Conservation (phyloP, 768 basidiomycete species). For the Collybiopsis luxurians region DNA sequence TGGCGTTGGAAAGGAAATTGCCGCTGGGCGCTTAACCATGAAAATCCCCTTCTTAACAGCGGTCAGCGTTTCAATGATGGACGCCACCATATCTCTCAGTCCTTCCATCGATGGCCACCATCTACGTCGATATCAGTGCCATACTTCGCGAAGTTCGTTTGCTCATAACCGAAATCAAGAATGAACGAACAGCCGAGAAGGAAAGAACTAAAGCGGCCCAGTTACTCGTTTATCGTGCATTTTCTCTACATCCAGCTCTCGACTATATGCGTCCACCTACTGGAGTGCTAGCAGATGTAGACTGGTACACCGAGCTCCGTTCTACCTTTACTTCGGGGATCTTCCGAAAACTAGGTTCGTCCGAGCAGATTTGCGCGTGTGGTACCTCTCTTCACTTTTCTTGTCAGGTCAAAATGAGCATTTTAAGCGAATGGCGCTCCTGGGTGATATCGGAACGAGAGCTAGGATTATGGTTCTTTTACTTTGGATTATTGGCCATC, state of each 20-base stretch:
- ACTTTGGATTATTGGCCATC: constrained; percentile 21
- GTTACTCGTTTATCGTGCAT: constrained; percentile 15
- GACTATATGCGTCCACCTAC: constrained; percentile 17
- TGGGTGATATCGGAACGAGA: constrained; percentile 16
- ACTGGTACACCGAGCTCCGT: constrained; percentile 14
- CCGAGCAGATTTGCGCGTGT: neutral
- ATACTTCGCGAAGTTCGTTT: constrained; percentile 5
- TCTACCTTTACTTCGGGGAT: neutral
- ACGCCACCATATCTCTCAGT: too few relatives aligned
- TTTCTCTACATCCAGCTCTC: constrained; percentile 18
- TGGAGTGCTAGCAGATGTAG: constrained; percentile 15
- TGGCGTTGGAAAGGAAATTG: too few relatives aligned
- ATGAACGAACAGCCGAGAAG: constrained; percentile 1
- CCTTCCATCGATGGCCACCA: constrained; percentile 7
- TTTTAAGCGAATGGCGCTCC: constrained; percentile 13
- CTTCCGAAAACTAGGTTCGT: neutral
- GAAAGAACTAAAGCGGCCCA: constrained; percentile 14
- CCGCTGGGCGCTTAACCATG: too few relatives aligned
- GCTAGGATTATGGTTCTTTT: constrained; percentile 21
- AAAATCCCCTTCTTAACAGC: too few relatives aligned
- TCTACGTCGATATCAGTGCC: constrained; percentile 2
- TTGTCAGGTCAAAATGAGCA: constrained; percentile 16
- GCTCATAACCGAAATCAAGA: neutral
- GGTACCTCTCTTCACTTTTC: neutral
- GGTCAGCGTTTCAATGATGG: too few relatives aligned